phyloP scores from a whole-genome alignment of 2,329 filamentous ascomycete species.

The Penicillium sp. region DNA sequence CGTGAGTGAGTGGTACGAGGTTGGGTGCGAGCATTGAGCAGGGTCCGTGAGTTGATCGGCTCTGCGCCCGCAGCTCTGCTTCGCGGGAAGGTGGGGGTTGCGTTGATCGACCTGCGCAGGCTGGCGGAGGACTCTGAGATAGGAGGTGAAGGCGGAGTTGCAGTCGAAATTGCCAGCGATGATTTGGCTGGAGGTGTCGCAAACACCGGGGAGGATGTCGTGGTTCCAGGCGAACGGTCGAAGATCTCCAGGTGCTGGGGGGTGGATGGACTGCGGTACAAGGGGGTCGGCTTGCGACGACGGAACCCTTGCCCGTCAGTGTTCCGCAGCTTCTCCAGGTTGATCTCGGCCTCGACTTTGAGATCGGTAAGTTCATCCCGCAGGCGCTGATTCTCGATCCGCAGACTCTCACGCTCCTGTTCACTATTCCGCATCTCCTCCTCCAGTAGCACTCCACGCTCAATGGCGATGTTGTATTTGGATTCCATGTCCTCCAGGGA shows the following conservation, averaged over 20 bases:
- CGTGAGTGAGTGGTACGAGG: conserved; percentile 48
- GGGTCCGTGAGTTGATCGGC: conserved; percentile 51
- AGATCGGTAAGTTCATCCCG: conserved; percentile 88
- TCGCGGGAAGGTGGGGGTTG: conserved; percentile 47
- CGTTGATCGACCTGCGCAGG: conserved; percentile 50
- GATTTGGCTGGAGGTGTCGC: conserved; percentile 76
- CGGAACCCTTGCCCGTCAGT: conserved; percentile 51
- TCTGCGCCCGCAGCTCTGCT: conserved; percentile 46
- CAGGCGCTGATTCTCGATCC: conserved; percentile 85
- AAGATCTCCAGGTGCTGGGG: conserved; percentile 65
- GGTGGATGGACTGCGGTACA: conserved; percentile 46
- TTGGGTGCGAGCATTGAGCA: conserved; percentile 41
- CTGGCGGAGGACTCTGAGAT: conserved; percentile 77
- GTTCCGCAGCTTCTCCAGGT: conserved; percentile 86
- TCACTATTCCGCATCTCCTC: conserved; percentile 89
- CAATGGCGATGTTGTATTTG: conserved; percentile 92
- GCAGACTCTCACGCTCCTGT: conserved; percentile 79
- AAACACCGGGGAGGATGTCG: conserved; percentile 81
- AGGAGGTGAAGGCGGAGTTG: conserved; percentile 87
- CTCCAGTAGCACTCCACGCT: conserved; percentile 86
- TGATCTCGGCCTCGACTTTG: conserved; percentile 90
- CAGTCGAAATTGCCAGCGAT: conserved; percentile 58
- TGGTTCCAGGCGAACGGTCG: conserved; percentile 72
- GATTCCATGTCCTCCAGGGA: conserved; percentile 95
- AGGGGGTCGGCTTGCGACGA: conserved; percentile 48